Percentiles rank a stretch among this genome's conserved stretches.
Evolutionary conservation across 148 eudicot genomes (phyloP).

Genomic region (Chenopodium formosanum): DNA sequence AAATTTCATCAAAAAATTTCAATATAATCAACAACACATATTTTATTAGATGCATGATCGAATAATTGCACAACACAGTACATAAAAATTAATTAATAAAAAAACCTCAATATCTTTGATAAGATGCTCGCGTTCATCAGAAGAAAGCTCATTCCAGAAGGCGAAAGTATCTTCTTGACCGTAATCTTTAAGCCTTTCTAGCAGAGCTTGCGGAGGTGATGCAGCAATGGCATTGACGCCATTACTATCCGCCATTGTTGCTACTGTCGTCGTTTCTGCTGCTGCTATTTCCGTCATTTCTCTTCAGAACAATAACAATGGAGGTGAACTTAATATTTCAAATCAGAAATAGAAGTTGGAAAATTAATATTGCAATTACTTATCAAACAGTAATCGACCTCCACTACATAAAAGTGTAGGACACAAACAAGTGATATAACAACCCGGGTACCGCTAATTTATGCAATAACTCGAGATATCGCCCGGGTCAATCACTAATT

Average conservation of each 20-base stretch:
- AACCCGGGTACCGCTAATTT: no score
- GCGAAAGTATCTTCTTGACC: conserved; percentile 90
- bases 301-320: not conserved
- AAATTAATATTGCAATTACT: no score
- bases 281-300: not conserved
- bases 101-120: conserved; percentile 77
- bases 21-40: not conserved
- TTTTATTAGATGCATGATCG: not conserved
- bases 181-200: conserved; percentile 91
- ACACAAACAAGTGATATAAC: no score
- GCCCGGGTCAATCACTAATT: no score
- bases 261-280: no score
- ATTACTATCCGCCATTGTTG: not conserved
- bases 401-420: no score
- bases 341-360: no score
- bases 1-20: no score
- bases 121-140: conserved; percentile 59
- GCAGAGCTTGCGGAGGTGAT: conserved; percentile 60
- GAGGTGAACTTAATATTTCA: not conserved
- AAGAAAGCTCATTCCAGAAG: conserved; percentile 83
- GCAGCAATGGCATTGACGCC: not conserved
- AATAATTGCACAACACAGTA: not conserved
- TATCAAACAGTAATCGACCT: no score
- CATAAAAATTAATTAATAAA: not conserved
- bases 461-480: no score